Percentiles rank a stretch among this genome's conserved stretches.
Evolutionary conservation across 257 asterid genomes (phyloP).

Genomic region (Cruciata laevipes): DNA sequence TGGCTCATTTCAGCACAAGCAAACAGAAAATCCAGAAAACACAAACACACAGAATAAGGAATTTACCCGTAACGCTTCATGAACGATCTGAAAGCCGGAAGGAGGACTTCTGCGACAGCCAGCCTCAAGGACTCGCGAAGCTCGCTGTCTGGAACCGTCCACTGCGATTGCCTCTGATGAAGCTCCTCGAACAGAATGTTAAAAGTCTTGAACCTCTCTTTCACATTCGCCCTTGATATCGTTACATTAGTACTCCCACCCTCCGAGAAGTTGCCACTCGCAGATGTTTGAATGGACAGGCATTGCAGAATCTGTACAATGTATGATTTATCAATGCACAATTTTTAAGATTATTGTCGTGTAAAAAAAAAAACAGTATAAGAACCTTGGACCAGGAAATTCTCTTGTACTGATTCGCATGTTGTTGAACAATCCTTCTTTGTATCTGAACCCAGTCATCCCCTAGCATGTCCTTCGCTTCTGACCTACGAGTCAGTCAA

Average conservation of each 20-base stretch:
- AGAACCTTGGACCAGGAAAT: constrained; percentile 93
- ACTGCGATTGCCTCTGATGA: constrained; percentile 94
- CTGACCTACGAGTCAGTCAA: constrained; percentile 53
- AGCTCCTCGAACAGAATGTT: constrained; percentile 83
- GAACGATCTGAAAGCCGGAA: constrained; percentile 94
- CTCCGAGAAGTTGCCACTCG: constrained; percentile 40
- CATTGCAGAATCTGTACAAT: constrained; percentile 77
- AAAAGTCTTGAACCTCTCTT: constrained; percentile 83
- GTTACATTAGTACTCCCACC: constrained; percentile 39
- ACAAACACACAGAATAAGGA: background rate
- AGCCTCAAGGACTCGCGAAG: constrained; percentile 88
- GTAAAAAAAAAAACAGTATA: background rate
- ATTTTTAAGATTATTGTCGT: background rate
- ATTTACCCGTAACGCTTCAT: constrained; percentile 70
- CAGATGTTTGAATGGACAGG: constrained; percentile 65
- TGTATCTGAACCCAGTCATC: constrained; percentile 99
- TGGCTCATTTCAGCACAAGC: background rate
- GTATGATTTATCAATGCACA: background rate
- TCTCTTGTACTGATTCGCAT: constrained; percentile 95
- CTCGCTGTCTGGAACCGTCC: constrained; percentile 99
- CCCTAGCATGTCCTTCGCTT: constrained; percentile 89
- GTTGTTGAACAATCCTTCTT: constrained; percentile 91
- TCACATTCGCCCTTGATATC: constrained; percentile 70
- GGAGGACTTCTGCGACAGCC: constrained; percentile 93
- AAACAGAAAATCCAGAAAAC: background rate